Base-by-base conservation (phyloP, 352 stramenopile genomes). In the Pythium phragmiticola region DNA sequence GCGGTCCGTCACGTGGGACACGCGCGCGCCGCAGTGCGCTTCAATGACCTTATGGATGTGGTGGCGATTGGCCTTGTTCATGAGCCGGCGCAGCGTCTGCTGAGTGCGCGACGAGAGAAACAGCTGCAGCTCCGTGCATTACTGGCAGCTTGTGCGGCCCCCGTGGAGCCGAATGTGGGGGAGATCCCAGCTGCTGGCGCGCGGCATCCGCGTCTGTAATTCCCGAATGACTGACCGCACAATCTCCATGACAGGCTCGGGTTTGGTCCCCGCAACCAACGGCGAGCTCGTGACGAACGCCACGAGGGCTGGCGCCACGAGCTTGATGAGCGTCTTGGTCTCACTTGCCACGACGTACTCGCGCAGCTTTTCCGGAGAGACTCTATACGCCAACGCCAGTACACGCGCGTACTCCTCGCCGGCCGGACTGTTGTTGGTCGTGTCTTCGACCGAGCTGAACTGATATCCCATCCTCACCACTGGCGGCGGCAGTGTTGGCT, bases 41-140 rank as follows among this genome's bases (percentile, higher is more conserved):
- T 69, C 56, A 11, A 69, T 60, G 21, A 60, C 63, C 46, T 63
- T 54, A 53, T 54, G 62, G 46, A 63, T 41, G 19, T 69, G 55
- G 36, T 69, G 36, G 21, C 48, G 55, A 26, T 14, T 23, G 3
- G 37, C 12, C 21, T 64, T 69, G 55, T 42, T 57, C 56, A 64
- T 63, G 4, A 39, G 50, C 11, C 60, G 50, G 14, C 30, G 54
- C 19, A 60, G 46, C 33, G 48, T 57, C 33, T 64, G 55, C 48
- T 64, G 55, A 2, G 39, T 59, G 14, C 33, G 45, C 2, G 54
- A 60, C 39, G 42, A 41, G 7, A 69, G 16, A 21, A 65, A 69
- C 37, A 51, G 56, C 33, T 69, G 63, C 14, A 69, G 48, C 41
- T 64, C 41, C 1, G 39, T 64, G 43, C 55, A 64, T 16, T 64